Base-by-base conservation (phyloP, 768 basidiomycete species). In the Cyclocybe cylindracea region DNA sequence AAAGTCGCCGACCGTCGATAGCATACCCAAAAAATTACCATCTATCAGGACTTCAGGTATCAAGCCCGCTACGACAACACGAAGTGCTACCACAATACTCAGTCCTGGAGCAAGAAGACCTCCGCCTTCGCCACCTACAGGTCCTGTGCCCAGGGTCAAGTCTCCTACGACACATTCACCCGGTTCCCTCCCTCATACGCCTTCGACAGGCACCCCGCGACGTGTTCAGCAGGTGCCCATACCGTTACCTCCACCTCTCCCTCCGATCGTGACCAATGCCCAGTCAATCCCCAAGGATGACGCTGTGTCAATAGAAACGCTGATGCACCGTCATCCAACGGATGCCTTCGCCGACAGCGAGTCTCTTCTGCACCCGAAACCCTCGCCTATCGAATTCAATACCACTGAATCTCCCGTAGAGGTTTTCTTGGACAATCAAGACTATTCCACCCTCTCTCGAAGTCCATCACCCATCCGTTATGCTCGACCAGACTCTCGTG, bases 401-500 rank as follows among this genome's bases (percentile, higher is more conserved):
- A 36, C 49, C 7, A 31, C 44, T 2, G 59, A 56, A 34, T 56
- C 60, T 1, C 58, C 58, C 2, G 32, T 64, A 16, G 64, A 65
- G 32, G 64, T 59, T 10, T 65, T 60, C 39, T 44, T 64, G 3
- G 66, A 66, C 41, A 60, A 62, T 39, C 46, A 56, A 44, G 63
- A 68, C 49, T 19, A 43, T 9, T 55, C 61, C 14, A 42, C 57
- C 2, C 34, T 66, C 13, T 61, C 66, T 4, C 61, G 69, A 6
- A 61, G 61, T 29, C 70, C 69, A 0, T 71, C 70, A 2, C 71
- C 71, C 10, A 72, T 72, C 16, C 57, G 60, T 5, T 72, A 72
- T 38, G 71, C 71, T n/a, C 62, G 66, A 3, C 67, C 66, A 6
- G 58, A 59, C 41, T 65, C 69, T 13, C 61, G 61, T 9, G 64